Base-by-base conservation (phyloP, 106 monocot genomes). In the Dendrobium huoshanense region DNA sequence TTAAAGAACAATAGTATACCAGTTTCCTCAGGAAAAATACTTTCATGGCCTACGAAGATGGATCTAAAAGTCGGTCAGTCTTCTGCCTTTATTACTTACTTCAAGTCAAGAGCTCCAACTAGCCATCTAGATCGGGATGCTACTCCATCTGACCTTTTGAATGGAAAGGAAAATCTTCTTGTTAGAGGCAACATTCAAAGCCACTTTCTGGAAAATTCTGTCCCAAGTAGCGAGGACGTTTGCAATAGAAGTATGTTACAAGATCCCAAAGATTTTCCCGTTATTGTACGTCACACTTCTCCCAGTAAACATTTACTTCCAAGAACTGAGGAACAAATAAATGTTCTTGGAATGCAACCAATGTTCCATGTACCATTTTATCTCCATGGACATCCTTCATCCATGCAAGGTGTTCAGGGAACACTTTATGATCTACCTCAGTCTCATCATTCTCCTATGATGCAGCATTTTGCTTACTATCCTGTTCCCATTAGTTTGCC, bases 51-150 rank as follows among this genome's bases (percentile, higher is more conserved):
- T 77, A 88, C 78, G 83, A 93, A 93, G 77, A 87, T 79, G 49
- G 67, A 87, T 49, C 73, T 93, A 29, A 90, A 82, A 79, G 67
- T 93, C 65, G 93, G 83, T 17, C 79, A 86, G 77, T 88, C 90
- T 51, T 93, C 93, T 58, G 93, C 90, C 31, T 93, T 93, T 81
- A 81, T 93, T 24, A 87, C 83, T 1, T 93, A 90, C 80, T 87
- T 88, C 25, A 93, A 83, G 72, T 85, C 90, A 59, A 83, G 77
- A 77, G 19, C 81, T 42, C 82, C 78, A 75, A 83, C 79, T 77
- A 76, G 48, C 64, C 65, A 75, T 59, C n/a, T 75, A 43, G 78
- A 75, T 44, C 77, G 27, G 72, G 81, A 75, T 75, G 45, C 41
- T 59, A 76, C 72, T 79, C 81, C 75, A 55, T 48, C 81, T 64